Base-by-base conservation (phyloP, 2,329 filamentous ascomycete genomes). In the Metarhizium humberi region DNA sequence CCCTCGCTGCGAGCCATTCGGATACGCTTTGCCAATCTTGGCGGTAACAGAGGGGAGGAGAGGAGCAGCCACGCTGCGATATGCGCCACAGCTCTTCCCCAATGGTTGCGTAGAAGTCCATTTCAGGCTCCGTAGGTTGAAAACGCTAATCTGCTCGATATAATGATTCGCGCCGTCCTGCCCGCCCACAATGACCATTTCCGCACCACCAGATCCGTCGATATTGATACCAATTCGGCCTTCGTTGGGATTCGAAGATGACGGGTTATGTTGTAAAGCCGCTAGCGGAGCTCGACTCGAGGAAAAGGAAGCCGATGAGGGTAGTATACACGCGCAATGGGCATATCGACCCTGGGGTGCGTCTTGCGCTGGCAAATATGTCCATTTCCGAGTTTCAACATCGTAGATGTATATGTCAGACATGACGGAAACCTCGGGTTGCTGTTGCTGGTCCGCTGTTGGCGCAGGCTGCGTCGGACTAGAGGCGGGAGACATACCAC, bases 121-220 rank as follows among this genome's bases (percentile, higher is more conserved):
- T 72, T 94, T 95, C 57, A 97, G 74, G 68, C 90, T 96, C 51
- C 94, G 84, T 30, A 99, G 77, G 65, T 99, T 99, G 77, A 99
- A 99, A 3, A 99, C 90, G 67, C 91, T 97, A 60, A 99, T 95
- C 71, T 99, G 91, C 71, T 99, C 92, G 62, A 99, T 99, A 67
- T 99, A 99, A 69, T 96, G 92, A 69, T 99, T 99, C n/a, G 87
- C 87, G 54, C 89, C 94, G 66, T 99, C 94, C 70, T 99, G 94
- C 0, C 94, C 94, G 57, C 94, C 94, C 7, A 97, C 92, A 14
- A 99, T 87, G 6, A 99, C 82, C 92, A 99, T 96, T 69, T 99
- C 92, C 2, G 94, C 90, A 36, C 94, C 94, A 16, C 94, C 94
- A 20, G 84, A 84, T 0, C 94, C 92, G 69, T 99, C 92, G 57